A percentile compares a stretch with the other conserved stretches of the same genome.
phyloP scores from a whole-genome alignment of 352 stramenopile species.

The Globisporangium emineosum region DNA sequence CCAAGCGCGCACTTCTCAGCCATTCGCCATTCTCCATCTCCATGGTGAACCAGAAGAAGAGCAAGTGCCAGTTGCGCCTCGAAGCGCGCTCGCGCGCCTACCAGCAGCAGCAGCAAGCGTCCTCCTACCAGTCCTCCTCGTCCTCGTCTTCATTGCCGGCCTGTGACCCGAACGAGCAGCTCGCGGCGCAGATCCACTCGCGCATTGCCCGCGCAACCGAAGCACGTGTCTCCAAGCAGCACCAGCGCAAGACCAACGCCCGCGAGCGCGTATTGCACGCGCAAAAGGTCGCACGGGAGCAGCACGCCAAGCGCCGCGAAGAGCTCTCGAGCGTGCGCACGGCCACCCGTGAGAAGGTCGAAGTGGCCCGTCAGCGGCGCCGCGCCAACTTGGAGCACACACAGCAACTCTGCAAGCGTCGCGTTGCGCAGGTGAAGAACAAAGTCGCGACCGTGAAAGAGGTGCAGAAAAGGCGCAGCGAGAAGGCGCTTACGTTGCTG shows the following conservation, averaged over 20 bases:
- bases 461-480: conserved; percentile 38
- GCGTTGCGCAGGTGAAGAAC: conserved; percentile 39
- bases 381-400: conserved; percentile 36
- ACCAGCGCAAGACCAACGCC: conserved; percentile 37
- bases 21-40: neutral
- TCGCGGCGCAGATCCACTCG: conserved; percentile 34
- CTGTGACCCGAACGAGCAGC: conserved; percentile 11
- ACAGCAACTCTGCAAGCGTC: conserved; percentile 45
- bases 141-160: neutral
- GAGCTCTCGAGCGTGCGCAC: conserved; percentile 28
- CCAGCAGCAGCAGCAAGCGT: conserved; percentile 9
- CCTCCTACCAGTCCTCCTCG: neutral
- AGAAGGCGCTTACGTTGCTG: conserved; percentile 28
- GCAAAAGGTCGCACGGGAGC: conserved; percentile 48
- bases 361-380: conserved; percentile 45
- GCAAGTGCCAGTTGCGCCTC: conserved; percentile 66
- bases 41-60: conserved; percentile 65
- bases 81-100: conserved; percentile 46
- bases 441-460: conserved; percentile 55
- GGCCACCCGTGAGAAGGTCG: conserved; percentile 40
- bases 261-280: conserved; percentile 54
- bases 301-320: conserved; percentile 47
- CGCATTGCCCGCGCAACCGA: conserved; percentile 55
- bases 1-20: neutral
- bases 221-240: conserved; percentile 33